Conservation (phyloP, 257 asterid species). For the Solanum paucissectum region DNA sequence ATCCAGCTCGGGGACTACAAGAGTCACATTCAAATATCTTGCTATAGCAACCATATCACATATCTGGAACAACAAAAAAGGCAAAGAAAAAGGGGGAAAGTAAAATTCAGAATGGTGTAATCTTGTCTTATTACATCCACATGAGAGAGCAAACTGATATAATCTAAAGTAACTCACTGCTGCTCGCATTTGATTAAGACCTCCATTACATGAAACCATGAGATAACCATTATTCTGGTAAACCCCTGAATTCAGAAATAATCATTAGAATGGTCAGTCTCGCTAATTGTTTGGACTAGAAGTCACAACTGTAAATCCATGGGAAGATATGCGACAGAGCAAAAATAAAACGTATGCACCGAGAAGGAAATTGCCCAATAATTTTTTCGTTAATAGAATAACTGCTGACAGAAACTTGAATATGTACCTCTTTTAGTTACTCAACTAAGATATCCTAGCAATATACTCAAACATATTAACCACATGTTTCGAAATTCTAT, state of each 20-base stretch:
- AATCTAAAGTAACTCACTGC: slow-evolving; percentile 35
- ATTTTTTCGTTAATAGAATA: neutral
- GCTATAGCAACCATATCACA: slow-evolving; percentile 99
- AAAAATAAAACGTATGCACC: neutral
- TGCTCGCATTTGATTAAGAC: slow-evolving; percentile 72
- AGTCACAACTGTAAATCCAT: neutral
- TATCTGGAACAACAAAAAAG: slow-evolving; percentile 33
- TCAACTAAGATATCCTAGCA: neutral
- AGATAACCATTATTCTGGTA: slow-evolving; percentile 58
- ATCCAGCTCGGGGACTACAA: slow-evolving; percentile 90
- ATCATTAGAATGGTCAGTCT: neutral
- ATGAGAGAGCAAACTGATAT: neutral
- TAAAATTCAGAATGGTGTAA: neutral
- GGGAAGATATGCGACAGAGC: neutral
- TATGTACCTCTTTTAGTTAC: neutral
- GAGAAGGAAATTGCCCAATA: neutral
- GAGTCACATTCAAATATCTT: slow-evolving; percentile 78
- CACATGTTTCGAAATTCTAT: neutral
- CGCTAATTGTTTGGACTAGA: neutral
- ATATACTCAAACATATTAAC: neutral
- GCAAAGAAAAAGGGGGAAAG: neutral
- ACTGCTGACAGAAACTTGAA: neutral
- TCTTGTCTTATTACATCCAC: neutral
- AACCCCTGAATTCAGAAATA: slow-evolving; percentile 25
- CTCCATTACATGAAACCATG: slow-evolving; percentile 68